Percentiles rank a stretch among this genome's conserved stretches.
Evolutionary conservation across 805 yeast genomes (phyloP).

Genomic region (Metschnikowia lochheadii): DNA sequence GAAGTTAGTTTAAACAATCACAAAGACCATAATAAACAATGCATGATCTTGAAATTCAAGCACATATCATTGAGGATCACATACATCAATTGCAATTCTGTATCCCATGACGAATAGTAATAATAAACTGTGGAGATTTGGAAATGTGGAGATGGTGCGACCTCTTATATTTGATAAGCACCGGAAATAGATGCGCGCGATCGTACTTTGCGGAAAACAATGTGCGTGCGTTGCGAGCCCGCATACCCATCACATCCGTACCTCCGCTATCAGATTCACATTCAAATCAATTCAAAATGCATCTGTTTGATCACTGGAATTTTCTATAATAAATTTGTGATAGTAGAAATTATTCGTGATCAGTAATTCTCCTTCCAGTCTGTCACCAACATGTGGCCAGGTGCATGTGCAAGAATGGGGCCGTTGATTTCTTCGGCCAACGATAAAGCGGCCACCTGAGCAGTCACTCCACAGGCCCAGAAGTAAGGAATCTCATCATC

Average conservation of each 20-base stretch:
- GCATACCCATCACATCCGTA: neutral
- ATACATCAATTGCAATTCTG: slow-evolving; percentile 19
- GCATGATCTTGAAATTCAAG: too few species aligned
- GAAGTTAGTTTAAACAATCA: slow-evolving; percentile 6
- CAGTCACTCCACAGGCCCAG: slow-evolving; percentile 45
- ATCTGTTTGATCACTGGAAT: too few species aligned
- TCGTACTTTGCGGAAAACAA: neutral
- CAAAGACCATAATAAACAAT: too few species aligned
- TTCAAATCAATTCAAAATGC: too few species aligned
- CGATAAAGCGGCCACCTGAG: slow-evolving; percentile 30
- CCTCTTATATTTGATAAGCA: slow-evolving; percentile 1
- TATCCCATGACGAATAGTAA: slow-evolving; percentile 11
- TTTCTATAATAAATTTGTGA: too few species aligned
- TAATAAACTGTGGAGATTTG: too few species aligned
- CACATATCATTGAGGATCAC: neutral
- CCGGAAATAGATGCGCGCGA: neutral
- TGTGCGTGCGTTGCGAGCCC: neutral
- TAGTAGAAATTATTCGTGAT: too few species aligned
- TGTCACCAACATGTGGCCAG: slow-evolving; percentile 35
- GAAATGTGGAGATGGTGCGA: neutral
- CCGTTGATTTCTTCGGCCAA: slow-evolving; percentile 26
- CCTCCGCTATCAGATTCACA: too few species aligned
- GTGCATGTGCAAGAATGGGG: slow-evolving; percentile 30
- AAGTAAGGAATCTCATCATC: slow-evolving; percentile 39
- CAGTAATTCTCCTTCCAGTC: slow-evolving; percentile 22